Percentiles rank a stretch among this genome's conserved stretches.
Evolutionary conservation across 805 yeast species (phyloP).

Genomic region (Saccharomycopsis schoenii): DNA sequence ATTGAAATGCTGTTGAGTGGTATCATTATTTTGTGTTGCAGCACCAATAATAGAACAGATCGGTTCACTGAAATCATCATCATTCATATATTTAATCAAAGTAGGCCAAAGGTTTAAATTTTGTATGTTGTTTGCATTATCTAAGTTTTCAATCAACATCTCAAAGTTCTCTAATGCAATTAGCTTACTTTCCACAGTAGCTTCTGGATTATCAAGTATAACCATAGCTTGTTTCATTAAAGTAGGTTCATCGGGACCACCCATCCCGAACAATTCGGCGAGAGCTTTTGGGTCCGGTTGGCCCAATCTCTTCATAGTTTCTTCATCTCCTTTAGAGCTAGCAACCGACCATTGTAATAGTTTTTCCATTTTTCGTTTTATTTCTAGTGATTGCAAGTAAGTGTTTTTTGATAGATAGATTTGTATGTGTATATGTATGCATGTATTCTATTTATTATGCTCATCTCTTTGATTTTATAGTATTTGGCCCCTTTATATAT

Average conservation of each 20-base stretch:
- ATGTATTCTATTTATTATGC: not conserved
- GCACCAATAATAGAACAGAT: conserved; percentile 77
- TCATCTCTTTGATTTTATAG: too few relatives aligned
- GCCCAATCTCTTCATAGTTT: conserved; percentile 52
- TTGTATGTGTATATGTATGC: not conserved
- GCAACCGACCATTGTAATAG: conserved; percentile 87
- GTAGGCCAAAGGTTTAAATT: conserved; percentile 74
- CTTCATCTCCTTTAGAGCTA: conserved; percentile 62
- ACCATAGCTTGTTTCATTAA: conserved; percentile 71
- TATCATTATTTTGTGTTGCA: conserved; percentile 85
- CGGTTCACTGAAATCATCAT: conserved; percentile 34
- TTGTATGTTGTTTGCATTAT: conserved; percentile 89
- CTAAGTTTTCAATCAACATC: conserved; percentile 86
- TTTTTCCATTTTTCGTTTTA: conserved; percentile 58
- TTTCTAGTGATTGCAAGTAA: not conserved
- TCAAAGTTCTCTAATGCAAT: conserved; percentile 85
- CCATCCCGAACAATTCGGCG: conserved; percentile 64
- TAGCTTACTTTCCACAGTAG: conserved; percentile 51
- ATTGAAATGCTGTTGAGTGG: conserved; percentile 57
- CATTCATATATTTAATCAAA: conserved; percentile 44
- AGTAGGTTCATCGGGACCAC: conserved; percentile 77
- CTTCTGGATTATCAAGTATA: conserved; percentile 48
- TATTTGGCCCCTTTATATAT: too few relatives aligned
- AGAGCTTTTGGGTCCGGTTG: conserved; percentile 72
- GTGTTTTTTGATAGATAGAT: not conserved